phyloP scores from a whole-genome alignment of 208 protist genomes.

The Crithidia brevicula region DNA sequence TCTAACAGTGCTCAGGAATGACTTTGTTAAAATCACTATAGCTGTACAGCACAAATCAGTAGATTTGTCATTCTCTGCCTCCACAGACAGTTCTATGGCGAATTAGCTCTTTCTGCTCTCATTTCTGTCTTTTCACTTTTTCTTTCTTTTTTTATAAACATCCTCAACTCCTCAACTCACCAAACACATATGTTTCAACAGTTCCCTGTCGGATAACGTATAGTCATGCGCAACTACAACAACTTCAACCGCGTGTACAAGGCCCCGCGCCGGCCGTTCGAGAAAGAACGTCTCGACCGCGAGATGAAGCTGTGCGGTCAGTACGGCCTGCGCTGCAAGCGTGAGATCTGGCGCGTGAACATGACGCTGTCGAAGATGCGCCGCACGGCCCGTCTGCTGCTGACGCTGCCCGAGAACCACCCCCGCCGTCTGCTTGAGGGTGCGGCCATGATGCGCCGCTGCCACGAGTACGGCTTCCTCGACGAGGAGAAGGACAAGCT shows the following conservation, averaged over 20 bases:
- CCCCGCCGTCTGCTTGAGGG: constrained; percentile 98
- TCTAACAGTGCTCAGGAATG: too few species aligned
- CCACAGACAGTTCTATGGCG: too few species aligned
- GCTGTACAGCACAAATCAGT: neutral
- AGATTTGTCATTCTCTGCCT: neutral
- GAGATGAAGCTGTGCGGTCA: constrained; percentile 99
- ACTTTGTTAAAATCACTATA: too few species aligned
- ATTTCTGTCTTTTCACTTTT: constrained; percentile 15
- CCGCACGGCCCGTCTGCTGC: constrained; percentile 97
- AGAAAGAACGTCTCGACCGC: constrained; percentile 99
- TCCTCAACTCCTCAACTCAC: neutral
- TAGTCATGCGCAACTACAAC: constrained; percentile 94
- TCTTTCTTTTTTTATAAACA: neutral
- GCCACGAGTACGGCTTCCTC: constrained; percentile 98
- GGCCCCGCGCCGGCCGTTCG: constrained; percentile 99
- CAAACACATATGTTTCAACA: neutral
- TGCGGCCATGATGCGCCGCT: constrained; percentile 98
- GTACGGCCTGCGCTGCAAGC: constrained; percentile 99
- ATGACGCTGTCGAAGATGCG: constrained; percentile 99
- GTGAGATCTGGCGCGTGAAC: constrained; percentile 99
- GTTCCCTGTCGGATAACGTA: constrained; percentile 19
- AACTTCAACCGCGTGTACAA: constrained; percentile 97
- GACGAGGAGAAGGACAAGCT: constrained; percentile 99
- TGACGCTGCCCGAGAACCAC: constrained; percentile 99
- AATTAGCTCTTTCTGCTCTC: neutral